Percentiles rank a stretch among this genome's conserved stretches.
Conservation (phyloP, 495 filamentous ascomycete species). For the Xylaria flabelliformis region DNA sequence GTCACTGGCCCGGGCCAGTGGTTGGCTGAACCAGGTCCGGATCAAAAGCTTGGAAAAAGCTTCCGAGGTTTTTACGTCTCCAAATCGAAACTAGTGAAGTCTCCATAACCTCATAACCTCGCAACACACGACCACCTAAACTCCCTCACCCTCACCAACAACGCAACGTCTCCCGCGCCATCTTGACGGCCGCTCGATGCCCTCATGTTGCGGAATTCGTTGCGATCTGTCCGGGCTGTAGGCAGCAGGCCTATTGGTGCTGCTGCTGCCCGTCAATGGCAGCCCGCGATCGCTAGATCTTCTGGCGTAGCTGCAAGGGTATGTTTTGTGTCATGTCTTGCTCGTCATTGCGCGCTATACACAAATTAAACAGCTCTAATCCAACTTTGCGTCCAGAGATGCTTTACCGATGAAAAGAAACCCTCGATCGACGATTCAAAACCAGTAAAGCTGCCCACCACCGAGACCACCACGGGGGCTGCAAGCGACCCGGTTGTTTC, state of each 20-base stretch:
- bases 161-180: conserved; percentile 43
- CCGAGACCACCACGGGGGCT: conserved; percentile 60
- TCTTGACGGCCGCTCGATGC: conserved; percentile 54
- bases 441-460: conserved; percentile 62
- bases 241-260: conserved; percentile 56
- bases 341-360: background rate
- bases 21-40: conserved; percentile 20
- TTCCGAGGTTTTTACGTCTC: conserved; percentile 49
- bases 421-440: conserved; percentile 55
- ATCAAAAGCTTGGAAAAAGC: conserved; percentile 35
- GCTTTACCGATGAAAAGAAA: conserved; percentile 64
- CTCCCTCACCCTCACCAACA: conserved; percentile 24
- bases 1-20: conserved; percentile 14
- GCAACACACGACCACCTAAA: conserved; percentile 35
- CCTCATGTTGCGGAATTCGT: conserved; percentile 72
- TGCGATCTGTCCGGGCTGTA: conserved; percentile 63
- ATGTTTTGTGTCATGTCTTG: conserved; percentile 34
- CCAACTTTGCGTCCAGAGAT: conserved; percentile 50
- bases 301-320: conserved; percentile 41
- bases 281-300: conserved; percentile 47
- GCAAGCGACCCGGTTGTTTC: conserved; percentile 55
- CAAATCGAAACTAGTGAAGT: conserved; percentile 13
- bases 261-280: conserved; percentile 62
- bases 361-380: conserved; percentile 14
- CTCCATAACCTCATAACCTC: conserved; percentile 42